Conservation (phyloP, 1,139 yeast genomes). For the Taiozyma onychis region DNA sequence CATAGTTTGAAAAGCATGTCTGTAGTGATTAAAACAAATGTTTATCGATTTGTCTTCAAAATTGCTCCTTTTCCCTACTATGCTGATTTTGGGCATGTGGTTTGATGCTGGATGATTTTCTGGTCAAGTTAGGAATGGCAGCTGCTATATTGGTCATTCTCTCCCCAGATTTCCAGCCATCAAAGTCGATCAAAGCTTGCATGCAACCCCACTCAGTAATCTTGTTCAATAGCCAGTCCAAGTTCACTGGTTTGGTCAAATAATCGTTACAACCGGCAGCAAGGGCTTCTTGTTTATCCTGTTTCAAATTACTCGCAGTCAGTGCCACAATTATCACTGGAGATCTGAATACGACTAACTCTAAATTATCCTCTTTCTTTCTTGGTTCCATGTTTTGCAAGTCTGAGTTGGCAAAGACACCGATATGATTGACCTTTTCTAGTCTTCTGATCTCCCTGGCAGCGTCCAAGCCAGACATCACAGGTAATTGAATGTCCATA, state of each 20-base stretch:
- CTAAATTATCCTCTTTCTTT: conserved; percentile 34
- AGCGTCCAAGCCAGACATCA: conserved; percentile 89
- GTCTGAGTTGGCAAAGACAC: conserved; percentile 56
- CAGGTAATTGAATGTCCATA: conserved; percentile 95
- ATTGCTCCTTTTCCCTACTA: not conserved
- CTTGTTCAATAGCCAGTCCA: conserved; percentile 90
- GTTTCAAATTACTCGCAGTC: conserved; percentile 86
- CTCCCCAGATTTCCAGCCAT: conserved; percentile 70
- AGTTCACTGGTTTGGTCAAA: conserved; percentile 92
- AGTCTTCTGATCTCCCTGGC: conserved; percentile 82
- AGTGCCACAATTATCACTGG: conserved; percentile 96
- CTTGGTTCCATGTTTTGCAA: conserved; percentile 15
- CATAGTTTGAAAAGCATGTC: too few relatives aligned
- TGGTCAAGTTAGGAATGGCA: conserved; percentile 13
- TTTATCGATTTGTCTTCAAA: not conserved
- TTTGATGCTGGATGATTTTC: conserved; percentile 8
- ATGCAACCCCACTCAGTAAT: conserved; percentile 96
- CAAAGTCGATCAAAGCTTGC: conserved; percentile 96
- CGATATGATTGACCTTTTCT: conserved; percentile 77
- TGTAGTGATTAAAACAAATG: not conserved
- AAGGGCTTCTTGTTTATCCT: conserved; percentile 84
- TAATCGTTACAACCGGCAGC: conserved; percentile 97
- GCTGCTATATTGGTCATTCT: conserved; percentile 24
- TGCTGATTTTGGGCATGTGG: not conserved
- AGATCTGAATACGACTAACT: conserved; percentile 60